Conservation (phyloP, 306 rosid genomes). For the Medicago truncatula region MtrunA17r5.0-ANR NC_053042.1:36093001-36093500, state of each 20-base stretch:
- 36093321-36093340: slow-evolving; percentile 41
- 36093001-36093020: no score
- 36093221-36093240: background rate
- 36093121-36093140: background rate
- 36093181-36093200: background rate
- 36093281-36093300: slow-evolving; percentile 49
- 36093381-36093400: slow-evolving; percentile 45
- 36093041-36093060: background rate
- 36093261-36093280: background rate
- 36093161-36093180: background rate
- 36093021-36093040: no score
- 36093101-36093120: background rate
- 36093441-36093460: slow-evolving; percentile 70
- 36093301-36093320: slow-evolving; percentile 50
- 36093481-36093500: background rate
- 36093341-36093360: slow-evolving; percentile 49
- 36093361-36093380: slow-evolving; percentile 46
- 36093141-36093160: background rate
- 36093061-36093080: background rate
- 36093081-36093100: background rate
- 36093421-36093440: slow-evolving; percentile 40
- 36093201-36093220: background rate
- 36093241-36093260: background rate
- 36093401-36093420: slow-evolving; percentile 44
- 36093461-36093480: slow-evolving; percentile 31